Conservation (phyloP, 1,284 basidiomycete genomes). For the Pseudozyma sp. region DNA sequence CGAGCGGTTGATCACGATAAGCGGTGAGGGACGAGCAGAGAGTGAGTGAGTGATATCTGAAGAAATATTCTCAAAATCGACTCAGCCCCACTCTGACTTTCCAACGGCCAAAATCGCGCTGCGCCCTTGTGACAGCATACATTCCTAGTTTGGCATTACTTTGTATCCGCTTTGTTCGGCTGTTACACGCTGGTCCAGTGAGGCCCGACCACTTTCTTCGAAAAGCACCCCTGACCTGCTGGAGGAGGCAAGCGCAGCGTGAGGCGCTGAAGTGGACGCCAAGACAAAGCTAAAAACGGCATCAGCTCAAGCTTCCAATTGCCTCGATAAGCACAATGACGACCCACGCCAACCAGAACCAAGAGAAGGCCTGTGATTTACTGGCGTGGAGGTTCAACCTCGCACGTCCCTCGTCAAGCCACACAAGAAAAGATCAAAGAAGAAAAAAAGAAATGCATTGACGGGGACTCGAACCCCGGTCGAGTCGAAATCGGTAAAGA, state of each 20-base stretch:
- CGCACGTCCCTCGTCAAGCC: constrained; percentile 3
- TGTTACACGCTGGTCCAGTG: too few species aligned
- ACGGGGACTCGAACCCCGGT: constrained; percentile 60
- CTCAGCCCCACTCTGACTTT: not conserved
- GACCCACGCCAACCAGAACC: not conserved
- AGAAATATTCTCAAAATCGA: too few species aligned
- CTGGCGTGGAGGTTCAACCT: constrained; percentile 2
- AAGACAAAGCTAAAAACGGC: constrained; percentile 10
- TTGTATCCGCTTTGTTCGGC: too few species aligned
- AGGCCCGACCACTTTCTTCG: too few species aligned
- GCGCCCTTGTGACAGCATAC: not conserved
- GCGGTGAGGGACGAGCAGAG: too few species aligned
- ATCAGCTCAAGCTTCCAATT: not conserved
- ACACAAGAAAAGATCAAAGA: not conserved
- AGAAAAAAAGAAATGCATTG: constrained; percentile 41
- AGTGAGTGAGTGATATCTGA: too few species aligned
- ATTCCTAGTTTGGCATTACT: too few species aligned
- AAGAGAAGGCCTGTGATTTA: too few species aligned
- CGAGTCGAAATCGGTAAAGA: constrained; percentile 44
- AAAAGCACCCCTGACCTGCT: too few species aligned
- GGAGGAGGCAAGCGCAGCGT: too few species aligned
- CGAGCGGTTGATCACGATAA: too few species aligned
- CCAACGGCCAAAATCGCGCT: constrained; percentile 12
- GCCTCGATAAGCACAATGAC: constrained; percentile 18
- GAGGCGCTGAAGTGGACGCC: not conserved